phyloP scores from a whole-genome alignment of 2,329 filamentous ascomycete genomes.

The Peltaster fructicola region DNA sequence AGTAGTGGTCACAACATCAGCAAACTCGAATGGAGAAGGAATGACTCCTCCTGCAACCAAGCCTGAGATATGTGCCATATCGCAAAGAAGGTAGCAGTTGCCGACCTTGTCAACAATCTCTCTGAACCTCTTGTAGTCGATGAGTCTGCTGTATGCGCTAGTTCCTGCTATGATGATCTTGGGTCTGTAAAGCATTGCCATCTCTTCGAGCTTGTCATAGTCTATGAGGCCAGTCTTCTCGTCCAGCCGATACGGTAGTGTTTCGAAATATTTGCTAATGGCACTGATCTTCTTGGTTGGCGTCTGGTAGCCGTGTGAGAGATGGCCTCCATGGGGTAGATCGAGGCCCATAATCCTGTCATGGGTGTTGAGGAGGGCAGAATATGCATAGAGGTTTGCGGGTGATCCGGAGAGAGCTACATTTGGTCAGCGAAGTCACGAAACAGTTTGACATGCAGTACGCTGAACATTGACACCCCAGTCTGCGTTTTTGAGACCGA shows the following conservation, averaged over 20 bases:
- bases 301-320: slow-evolving; percentile 95
- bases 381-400: slow-evolving; percentile 95
- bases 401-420: slow-evolving; percentile 47
- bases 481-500: slow-evolving; percentile 63
- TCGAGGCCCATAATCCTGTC: slow-evolving; percentile 95
- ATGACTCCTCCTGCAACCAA: slow-evolving; percentile 83
- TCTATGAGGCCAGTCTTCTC: slow-evolving; percentile 86
- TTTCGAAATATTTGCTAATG: slow-evolving; percentile 98
- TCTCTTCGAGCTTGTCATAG: slow-evolving; percentile 77
- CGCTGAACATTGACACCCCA: slow-evolving; percentile 96
- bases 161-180: slow-evolving; percentile 92
- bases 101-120: slow-evolving; percentile 80
- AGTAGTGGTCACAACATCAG: slow-evolving; percentile 92
- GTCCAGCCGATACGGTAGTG: slow-evolving; percentile 81
- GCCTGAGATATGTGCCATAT: slow-evolving; percentile 96
- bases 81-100: slow-evolving; percentile 69
- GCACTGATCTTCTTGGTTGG: slow-evolving; percentile 96
- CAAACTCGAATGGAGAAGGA: slow-evolving; percentile 71
- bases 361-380: slow-evolving; percentile 89
- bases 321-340: slow-evolving; percentile 81
- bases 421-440: too few species aligned
- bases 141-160: slow-evolving; percentile 86
- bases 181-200: slow-evolving; percentile 76
- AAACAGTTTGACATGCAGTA: too few species aligned
- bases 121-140: slow-evolving; percentile 87